Base-by-base conservation (phyloP, 2,329 filamentous ascomycete genomes). In the Botrytis tulipae region DNA sequence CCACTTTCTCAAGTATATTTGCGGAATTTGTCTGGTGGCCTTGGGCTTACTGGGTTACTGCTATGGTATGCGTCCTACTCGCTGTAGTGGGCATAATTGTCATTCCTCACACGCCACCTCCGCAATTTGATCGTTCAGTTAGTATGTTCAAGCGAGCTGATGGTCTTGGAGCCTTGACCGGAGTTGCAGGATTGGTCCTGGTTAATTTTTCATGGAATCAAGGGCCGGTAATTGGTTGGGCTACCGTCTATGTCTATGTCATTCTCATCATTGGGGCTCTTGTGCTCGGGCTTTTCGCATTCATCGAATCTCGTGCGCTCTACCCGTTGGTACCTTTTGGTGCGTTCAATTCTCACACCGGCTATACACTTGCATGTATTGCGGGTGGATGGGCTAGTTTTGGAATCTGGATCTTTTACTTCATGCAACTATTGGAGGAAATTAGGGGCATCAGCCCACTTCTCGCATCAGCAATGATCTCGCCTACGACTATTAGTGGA, bases 311-410 rank as follows among this genome's bases (percentile, higher is more conserved):
- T 70, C 80, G 84, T 32, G 74, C 87, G 0, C 76, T 80, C 1
- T 80, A 85, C 48, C 90, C 90, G 0, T 83, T 92, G 0, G 83
- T 93, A 16, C 90, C 90, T 0, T 84, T 90, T 73, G 82, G 83
- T 35, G 86, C 82, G 68, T 82, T 86, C 72, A 85, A 81, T 74
- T 83, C 78, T 1, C 86, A 87, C 63, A 84, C 86, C 8, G 82
- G 78, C 3, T 90, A 90, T 77, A 88, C 79, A 4, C 73, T 80
- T 20, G 77, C 71, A 9, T 79, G 76, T 68, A 76, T 80, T 25
- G 77, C 75, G 10, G 69, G 73, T 16, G 79, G 79, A 0, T 81
- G 79, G 79, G 62, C 75, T 20, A 76, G 74, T 37, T 80, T 80
- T 54, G 78, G 79, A 22, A 79, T 80, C 40, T 80, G 78, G 78